Conservation (phyloP, 2,329 filamentous ascomycete genomes). For the Fusarium sp. region DNA sequence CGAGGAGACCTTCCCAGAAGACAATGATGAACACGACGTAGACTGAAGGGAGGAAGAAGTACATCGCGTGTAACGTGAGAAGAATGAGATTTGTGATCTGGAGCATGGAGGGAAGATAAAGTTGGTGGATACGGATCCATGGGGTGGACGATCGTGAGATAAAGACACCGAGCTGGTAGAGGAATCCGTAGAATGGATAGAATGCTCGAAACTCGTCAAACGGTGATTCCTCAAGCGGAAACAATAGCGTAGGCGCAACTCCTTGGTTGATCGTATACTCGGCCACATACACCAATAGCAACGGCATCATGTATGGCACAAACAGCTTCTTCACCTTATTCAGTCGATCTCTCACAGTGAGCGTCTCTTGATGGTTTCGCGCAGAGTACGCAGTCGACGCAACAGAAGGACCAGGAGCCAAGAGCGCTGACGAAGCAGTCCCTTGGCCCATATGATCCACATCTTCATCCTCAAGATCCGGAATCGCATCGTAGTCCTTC, state of each 20-base stretch:
- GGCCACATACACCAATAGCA: conserved; percentile 91
- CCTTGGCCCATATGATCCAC: conserved; percentile 52
- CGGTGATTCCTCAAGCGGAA: conserved; percentile 79
- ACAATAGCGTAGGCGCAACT: conserved; percentile 88
- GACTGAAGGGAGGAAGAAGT: conserved; percentile 84
- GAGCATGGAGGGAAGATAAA: conserved; percentile 85
- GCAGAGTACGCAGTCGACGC: conserved; percentile 56
- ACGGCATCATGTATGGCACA: conserved; percentile 85
- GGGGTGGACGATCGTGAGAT: conserved; percentile 91
- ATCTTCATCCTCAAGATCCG: conserved; percentile 54
- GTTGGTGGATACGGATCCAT: conserved; percentile 81
- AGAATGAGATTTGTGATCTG: conserved; percentile 82
- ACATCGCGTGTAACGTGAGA: conserved; percentile 80
- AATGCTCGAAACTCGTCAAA: conserved; percentile 87
- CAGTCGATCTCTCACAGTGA: conserved; percentile 63
- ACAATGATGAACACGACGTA: conserved; percentile 87
- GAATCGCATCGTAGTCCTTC: conserved; percentile 66
- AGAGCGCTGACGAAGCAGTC: conserved; percentile 60
- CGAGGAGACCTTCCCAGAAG: conserved; percentile 94
- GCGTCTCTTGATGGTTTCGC: conserved; percentile 41
- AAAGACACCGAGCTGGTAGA: conserved; percentile 96
- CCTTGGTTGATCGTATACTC: conserved; percentile 99
- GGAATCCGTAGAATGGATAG: conserved; percentile 93
- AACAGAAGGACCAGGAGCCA: conserved; percentile 57
- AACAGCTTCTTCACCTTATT: conserved; percentile 76